Evolutionary conservation across 2,329 filamentous ascomycete genomes (phyloP), one percentile per base, ranked within the genome.

Genomic region (Colletotrichum lentis): DNA sequence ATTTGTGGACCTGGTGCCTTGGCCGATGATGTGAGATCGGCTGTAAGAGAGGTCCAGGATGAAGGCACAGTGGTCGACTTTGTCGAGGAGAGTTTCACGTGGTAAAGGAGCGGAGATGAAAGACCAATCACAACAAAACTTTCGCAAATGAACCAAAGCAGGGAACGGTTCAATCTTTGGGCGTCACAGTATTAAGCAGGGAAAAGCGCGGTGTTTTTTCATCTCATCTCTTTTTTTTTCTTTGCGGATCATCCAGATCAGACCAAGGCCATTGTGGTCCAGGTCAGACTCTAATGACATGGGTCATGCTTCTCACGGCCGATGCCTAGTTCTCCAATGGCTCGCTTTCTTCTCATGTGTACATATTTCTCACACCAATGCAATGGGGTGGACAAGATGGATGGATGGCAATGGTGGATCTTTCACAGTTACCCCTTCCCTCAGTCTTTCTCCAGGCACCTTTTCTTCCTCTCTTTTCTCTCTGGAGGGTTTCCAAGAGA

Each of bases 1-100:
- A 90, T 94, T 24, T 94, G 92, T 73, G 92, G 92, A 3, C 90
- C 91, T 11, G 92, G 92, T 27, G 87, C 87, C 2, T 79, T 95
- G 72, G 90, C 90, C 10, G 92, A 95, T 72, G 91, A 94, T 74
- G 91, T 95, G 1, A 83, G 92, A 54, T 83, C 85, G 37, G 90
- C 90, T 1, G 90, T 91, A 24, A 83, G 91, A 37, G 81, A 84
- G 61, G 84, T 87, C 3, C 86, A 91, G 75, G 86, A 90, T 67
- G 80, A 84, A 22, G 80, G 78, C 49, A 87, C 82, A 2, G 88
- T 90, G 49, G 83, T 94, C 18, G 90, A 94, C 76, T 93, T 93
- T 74, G 82, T 91, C 12, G 91, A 94, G 78, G 92, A 95, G 80
- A 89, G 87, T 70, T 95, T 95, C 74, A 90, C 88, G 1, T 89